Evolutionary conservation across 805 yeast species (phyloP).

Genomic region (Isabelozyma rhagii): DNA sequence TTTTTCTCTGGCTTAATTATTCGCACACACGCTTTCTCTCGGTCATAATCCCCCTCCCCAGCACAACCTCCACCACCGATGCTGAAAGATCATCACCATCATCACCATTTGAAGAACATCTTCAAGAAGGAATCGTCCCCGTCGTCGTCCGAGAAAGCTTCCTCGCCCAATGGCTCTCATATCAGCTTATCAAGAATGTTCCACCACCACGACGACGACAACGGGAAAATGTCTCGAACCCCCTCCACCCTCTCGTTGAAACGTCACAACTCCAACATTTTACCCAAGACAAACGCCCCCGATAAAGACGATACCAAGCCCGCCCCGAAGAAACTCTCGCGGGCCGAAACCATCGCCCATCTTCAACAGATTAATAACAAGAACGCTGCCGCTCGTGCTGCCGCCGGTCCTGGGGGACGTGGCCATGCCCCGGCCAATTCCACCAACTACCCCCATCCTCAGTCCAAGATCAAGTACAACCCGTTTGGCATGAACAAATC

Average conservation of each 20-base stretch:
- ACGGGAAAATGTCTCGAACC: constrained; percentile 9
- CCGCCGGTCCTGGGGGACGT: constrained; percentile 9
- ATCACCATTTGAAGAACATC: constrained; percentile 15
- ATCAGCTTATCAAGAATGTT: constrained; percentile 16
- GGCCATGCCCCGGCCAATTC: constrained; percentile 3
- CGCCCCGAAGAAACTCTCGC: constrained; percentile 11
- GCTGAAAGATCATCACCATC: constrained; percentile 10
- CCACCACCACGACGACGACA: constrained; percentile 13
- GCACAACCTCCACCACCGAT: background rate
- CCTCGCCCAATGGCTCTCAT: constrained; percentile 8
- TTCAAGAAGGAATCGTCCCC: constrained; percentile 17
- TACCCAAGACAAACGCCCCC: background rate
- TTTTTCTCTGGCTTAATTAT: background rate
- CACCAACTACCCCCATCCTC: constrained; percentile 9
- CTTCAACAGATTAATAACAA: constrained; percentile 29
- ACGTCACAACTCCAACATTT: constrained; percentile 12
- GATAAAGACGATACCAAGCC: constrained; percentile 6
- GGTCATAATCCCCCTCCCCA: background rate
- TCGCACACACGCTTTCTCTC: background rate
- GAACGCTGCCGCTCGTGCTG: constrained; percentile 17
- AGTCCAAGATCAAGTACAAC: constrained; percentile 54
- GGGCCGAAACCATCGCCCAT: constrained; percentile 38
- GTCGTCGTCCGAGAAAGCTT: constrained; percentile 4
- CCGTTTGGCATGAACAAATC: constrained; percentile 57
- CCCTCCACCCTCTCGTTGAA: constrained; percentile 16